phyloP scores from a whole-genome alignment of 148 eudicot species.

The Drosera capensis region DNA sequence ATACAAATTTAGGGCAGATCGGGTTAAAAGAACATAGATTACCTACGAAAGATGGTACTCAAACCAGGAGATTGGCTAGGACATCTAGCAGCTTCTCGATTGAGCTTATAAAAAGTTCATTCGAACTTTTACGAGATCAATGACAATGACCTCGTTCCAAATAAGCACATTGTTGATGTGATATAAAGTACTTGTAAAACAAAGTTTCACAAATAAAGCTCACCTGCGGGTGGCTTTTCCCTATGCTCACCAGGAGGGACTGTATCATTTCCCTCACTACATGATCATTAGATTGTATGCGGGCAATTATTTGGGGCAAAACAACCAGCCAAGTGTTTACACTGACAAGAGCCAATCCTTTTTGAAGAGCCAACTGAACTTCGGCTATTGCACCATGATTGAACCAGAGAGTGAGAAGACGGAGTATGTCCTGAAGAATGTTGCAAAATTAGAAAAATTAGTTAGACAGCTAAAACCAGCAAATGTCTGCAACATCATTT shows the following conservation, averaged over 20 bases:
- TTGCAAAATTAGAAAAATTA: constrained; percentile 1
- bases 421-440: constrained; percentile 70
- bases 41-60: too few relatives aligned
- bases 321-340: constrained; percentile 98
- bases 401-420: constrained; percentile 96
- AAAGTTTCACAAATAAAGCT: too few relatives aligned
- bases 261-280: constrained; percentile 95
- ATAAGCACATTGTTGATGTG: too few relatives aligned
- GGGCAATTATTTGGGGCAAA: constrained; percentile 91
- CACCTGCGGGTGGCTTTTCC: constrained; percentile 96
- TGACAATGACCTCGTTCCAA: too few relatives aligned
- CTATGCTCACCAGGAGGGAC: constrained; percentile 87
- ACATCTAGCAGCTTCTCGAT: too few relatives aligned
- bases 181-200: too few relatives aligned
- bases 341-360: constrained; percentile 78
- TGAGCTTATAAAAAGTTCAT: too few relatives aligned
- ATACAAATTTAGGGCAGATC: too few relatives aligned
- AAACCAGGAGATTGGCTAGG: too few relatives aligned
- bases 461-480: background rate
- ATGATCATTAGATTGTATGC: constrained; percentile 87
- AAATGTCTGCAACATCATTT: background rate
- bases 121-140: too few relatives aligned
- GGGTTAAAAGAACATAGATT: too few relatives aligned
- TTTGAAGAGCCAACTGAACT: constrained; percentile 80
- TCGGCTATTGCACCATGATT: constrained; percentile 91